Evolutionary conservation across 139 green algal genomes (phyloP).

Genomic region (Micractinium sp.): DNA sequence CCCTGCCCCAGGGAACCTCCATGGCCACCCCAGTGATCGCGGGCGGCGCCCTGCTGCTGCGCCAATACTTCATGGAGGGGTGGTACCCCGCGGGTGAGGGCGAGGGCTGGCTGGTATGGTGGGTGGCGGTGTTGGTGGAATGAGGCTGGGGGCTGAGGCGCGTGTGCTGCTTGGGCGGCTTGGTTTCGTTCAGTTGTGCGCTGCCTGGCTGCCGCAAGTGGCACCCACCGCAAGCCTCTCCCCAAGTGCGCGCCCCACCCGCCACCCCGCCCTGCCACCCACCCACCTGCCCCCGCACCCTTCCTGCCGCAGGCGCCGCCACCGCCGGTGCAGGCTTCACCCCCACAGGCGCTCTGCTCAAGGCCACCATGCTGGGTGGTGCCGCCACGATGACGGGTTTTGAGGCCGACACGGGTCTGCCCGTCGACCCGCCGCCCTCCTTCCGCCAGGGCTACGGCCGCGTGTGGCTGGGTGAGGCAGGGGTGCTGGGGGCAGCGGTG

Average conservation of each 20-base stretch:
- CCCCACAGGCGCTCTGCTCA: slow-evolving; percentile 79
- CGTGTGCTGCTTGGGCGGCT: neutral
- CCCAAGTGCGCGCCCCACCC: too few species aligned
- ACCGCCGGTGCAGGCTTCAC: slow-evolving; percentile 61
- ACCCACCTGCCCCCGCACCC: neutral
- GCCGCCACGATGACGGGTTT: slow-evolving; percentile 47
- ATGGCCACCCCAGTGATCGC: slow-evolving; percentile 89
- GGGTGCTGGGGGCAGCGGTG: too few species aligned
- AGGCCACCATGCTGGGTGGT: slow-evolving; percentile 80
- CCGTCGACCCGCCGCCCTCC: slow-evolving; percentile 71
- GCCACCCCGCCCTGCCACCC: too few species aligned
- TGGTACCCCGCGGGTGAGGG: slow-evolving; percentile 52
- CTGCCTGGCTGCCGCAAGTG: neutral
- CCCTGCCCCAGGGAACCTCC: slow-evolving; percentile 74
- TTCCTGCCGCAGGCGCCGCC: neutral
- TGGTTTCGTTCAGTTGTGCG: too few species aligned
- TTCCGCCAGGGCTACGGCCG: slow-evolving; percentile 82
- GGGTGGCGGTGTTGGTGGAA: neutral
- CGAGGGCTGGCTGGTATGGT: slow-evolving; percentile 5
- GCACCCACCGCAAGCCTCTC: too few species aligned
- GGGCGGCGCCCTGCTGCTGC: slow-evolving; percentile 63
- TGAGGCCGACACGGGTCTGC: slow-evolving; percentile 62
- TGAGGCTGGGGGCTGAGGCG: too few species aligned
- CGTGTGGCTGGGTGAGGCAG: slow-evolving; percentile 62
- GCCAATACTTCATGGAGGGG: slow-evolving; percentile 86